Evolutionary conservation across 1,284 basidiomycete species (phyloP).

Genomic region (Polyporus tsugae): DNA sequence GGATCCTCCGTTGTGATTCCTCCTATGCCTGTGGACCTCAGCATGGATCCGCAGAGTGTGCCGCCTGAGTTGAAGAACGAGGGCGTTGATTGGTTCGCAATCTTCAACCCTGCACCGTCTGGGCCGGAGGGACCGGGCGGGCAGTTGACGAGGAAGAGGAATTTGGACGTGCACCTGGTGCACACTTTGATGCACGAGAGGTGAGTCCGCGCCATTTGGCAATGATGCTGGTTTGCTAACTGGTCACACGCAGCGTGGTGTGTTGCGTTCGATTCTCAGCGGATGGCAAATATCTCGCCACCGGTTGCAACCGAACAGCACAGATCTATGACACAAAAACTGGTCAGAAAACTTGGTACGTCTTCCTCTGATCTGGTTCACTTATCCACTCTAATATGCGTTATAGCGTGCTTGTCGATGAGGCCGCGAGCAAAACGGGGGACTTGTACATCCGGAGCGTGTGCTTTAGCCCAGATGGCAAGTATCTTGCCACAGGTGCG

Average conservation of each 20-base stretch:
- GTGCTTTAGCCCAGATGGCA: constrained; percentile 75
- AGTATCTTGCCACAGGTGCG: constrained; percentile 72
- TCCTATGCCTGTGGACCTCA: constrained; percentile 35
- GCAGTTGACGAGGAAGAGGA: constrained; percentile 59
- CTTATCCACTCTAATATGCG: not conserved
- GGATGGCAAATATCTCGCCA: constrained; percentile 89
- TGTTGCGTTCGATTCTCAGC: constrained; percentile 93
- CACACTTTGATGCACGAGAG: constrained; percentile 95
- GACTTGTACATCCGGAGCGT: constrained; percentile 77
- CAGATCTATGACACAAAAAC: constrained; percentile 93
- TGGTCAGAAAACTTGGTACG: constrained; percentile 81
- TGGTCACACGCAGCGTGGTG: constrained; percentile 68
- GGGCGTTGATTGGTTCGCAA: constrained; percentile 94
- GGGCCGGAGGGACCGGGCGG: constrained; percentile 28
- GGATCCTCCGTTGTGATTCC: constrained; percentile 23
- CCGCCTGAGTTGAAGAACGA: constrained; percentile 75
- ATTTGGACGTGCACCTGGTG: constrained; percentile 88
- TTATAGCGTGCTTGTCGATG: constrained; percentile 63
- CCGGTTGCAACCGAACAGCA: constrained; percentile 90
- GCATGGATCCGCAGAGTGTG: constrained; percentile 53
- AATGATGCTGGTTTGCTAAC: constrained; percentile 20
- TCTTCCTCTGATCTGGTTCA: constrained; percentile 29
- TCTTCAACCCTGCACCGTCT: constrained; percentile 85
- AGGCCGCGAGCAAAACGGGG: constrained; percentile 57
- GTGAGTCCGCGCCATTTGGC: constrained; percentile 51